Evolutionary conservation across 2,329 filamentous ascomycete genomes (phyloP), one percentile per base, ranked within the genome.

Genomic region (Sclerotinia borealis): DNA sequence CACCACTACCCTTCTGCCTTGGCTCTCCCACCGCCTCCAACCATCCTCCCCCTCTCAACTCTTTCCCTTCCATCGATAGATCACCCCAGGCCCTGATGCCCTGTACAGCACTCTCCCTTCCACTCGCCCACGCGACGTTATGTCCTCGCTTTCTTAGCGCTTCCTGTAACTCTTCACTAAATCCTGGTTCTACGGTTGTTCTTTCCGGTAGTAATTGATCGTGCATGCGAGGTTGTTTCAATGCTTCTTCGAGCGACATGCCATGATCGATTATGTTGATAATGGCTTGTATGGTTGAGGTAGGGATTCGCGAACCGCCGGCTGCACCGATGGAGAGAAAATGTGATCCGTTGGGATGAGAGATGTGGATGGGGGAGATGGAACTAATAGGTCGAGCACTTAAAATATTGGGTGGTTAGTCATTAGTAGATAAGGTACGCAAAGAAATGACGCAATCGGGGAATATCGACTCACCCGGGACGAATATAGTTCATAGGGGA

Each of bases 231-330:
- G 89, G 89, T 70, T 82, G 75, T 0, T 79, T 79, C 17, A 96
- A 79, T 0, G 91, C 89, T 58, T 88, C 78, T 0, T 77, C 75
- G 6, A 87, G 80, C 0, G 81, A 84, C 75, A 87, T 78, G 17
- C 70, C 73, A 66, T 85, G 81, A 70, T 93, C 88, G 3, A 96
- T 77, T 7, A 91, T 81, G 71, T 91, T 84, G 77, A 90, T 88
- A 6, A 92, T 77, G 45, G 87, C 86, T 73, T 92, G 90, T 9
- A 91, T 81, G 0, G 89, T 93, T 3, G 89, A 78, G 0, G 91
- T 93, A 73, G 93, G 91, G 77, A 96, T 96, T 34, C 90, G 83
- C 25, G 86, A 90, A 3, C 92, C 92, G 37, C 92, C 92, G 0
- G 92, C 91, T 0, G 91, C 88, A 47, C 91, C 91, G 9, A 90